Conservation (phyloP, 2,329 filamentous ascomycete species). For the Colletotrichum caudatum region DNA sequence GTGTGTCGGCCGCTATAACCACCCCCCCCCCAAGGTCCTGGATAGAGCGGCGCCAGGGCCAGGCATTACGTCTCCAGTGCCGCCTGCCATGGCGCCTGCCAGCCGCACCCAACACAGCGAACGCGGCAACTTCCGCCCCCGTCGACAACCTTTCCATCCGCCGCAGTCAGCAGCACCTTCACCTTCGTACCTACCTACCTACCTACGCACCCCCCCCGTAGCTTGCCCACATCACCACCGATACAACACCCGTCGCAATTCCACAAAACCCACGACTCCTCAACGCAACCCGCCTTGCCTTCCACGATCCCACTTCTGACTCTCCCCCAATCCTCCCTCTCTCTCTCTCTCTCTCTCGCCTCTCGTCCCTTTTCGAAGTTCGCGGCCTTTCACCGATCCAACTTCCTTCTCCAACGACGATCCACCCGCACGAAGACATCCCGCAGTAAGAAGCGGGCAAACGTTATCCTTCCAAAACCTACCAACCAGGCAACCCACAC, state of each 20-base stretch:
- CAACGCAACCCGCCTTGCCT: not conserved
- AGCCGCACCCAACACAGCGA: slow-evolving; percentile 1
- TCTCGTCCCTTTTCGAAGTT: not conserved
- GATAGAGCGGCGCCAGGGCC: not conserved
- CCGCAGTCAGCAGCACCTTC: not conserved
- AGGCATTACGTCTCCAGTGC: slow-evolving; percentile 27
- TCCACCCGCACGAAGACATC: not conserved
- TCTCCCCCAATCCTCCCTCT: too few species aligned
- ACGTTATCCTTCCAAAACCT: slow-evolving; percentile 4
- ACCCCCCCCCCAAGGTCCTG: slow-evolving; percentile 5
- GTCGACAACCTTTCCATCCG: slow-evolving; percentile 28
- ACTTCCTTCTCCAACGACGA: not conserved
- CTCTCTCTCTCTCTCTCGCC: not conserved
- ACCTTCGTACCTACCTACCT: not conserved
- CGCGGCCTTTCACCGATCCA: not conserved
- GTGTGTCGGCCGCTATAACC: slow-evolving; percentile 18
- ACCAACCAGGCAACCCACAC: not conserved
- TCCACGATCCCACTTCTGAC: not conserved
- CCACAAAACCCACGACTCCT: not conserved
- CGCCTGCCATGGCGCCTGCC: slow-evolving; percentile 7
- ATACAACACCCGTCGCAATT: slow-evolving; percentile 15
- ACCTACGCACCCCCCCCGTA: slow-evolving; percentile 4
- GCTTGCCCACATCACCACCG: slow-evolving; percentile 15
- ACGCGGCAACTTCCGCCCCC: slow-evolving; percentile 39
- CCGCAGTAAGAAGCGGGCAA: not conserved